Conservation (phyloP, 352 stramenopile species). For the Globisporangium spiculum region DNA sequence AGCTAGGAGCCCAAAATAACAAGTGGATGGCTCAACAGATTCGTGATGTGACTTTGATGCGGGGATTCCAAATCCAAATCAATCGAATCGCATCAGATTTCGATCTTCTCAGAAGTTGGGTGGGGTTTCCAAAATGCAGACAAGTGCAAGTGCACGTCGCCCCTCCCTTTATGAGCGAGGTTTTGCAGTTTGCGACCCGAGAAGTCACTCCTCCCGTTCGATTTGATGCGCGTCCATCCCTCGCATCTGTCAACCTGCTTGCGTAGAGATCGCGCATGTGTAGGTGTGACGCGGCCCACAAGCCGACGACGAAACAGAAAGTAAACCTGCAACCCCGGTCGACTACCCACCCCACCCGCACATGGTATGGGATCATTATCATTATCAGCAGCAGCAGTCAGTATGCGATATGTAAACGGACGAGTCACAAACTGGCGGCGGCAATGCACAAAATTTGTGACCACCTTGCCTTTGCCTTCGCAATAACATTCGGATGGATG, state of each 20-base stretch:
- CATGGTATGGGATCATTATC: not conserved
- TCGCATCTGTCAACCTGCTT: constrained; percentile 6
- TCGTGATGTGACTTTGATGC: not conserved
- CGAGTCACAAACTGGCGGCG: not conserved
- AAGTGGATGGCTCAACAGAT: constrained; percentile 1
- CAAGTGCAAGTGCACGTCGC: not conserved
- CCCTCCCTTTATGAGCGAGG: not conserved
- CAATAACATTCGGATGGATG: not conserved
- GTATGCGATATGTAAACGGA: constrained; percentile 8
- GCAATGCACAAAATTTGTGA: not conserved
- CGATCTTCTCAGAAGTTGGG: constrained; percentile 8
- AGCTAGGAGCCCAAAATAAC: not conserved
- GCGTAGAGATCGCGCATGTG: not conserved
- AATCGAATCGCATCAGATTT: constrained; percentile 5
- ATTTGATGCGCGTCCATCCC: constrained; percentile 5
- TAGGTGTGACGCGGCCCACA: constrained; percentile 2
- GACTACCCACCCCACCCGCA: not conserved
- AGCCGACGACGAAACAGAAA: not conserved
- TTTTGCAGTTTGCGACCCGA: not conserved
- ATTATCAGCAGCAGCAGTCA: not conserved
- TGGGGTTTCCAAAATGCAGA: constrained; percentile 1
- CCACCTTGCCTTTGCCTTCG: not conserved
- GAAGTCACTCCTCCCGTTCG: not conserved
- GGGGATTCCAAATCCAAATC: not conserved
- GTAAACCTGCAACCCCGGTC: constrained; percentile 7